These are phyloP conservation scores for Punica granatum DNA, from an alignment of 345 rosid species.

Conservation along the genomic window DNA sequence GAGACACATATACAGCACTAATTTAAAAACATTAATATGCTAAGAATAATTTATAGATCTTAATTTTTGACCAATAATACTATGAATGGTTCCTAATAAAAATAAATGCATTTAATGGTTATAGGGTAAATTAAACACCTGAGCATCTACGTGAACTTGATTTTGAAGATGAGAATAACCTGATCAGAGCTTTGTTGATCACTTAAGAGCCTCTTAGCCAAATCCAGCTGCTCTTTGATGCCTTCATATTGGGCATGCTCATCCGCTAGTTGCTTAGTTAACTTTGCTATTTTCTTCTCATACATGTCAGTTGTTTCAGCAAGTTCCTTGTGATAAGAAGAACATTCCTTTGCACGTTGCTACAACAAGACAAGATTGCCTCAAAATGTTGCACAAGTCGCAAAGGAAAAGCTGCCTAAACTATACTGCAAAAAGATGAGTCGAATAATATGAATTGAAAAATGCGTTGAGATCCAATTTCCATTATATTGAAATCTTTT, in stretches of 20 bases:
- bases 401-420: neutral
- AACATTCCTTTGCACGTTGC: constrained; percentile 52
- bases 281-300: constrained; percentile 60
- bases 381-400: constrained; percentile 1
- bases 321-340: constrained; percentile 58
- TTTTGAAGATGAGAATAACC: constrained; percentile 34
- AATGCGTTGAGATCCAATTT: neutral
- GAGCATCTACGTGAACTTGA: neutral
- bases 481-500: neutral
- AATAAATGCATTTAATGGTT: neutral
- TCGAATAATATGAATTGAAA: neutral
- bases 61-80: neutral
- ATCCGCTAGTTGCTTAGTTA: constrained; percentile 51
- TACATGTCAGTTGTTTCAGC: constrained; percentile 54
- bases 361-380: constrained; percentile 10
- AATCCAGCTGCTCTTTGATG: constrained; percentile 43
- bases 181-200: constrained; percentile 48
- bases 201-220: constrained; percentile 31
- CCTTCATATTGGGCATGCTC: constrained; percentile 34
- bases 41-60: neutral
- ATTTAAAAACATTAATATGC: neutral
- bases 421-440: neutral
- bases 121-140: neutral
- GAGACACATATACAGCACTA: neutral
- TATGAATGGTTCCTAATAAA: neutral